These are phyloP conservation scores for Xeromyces bisporus DNA, from an alignment of 495 filamentous ascomycete species.

Conservation along the genomic window DNA sequence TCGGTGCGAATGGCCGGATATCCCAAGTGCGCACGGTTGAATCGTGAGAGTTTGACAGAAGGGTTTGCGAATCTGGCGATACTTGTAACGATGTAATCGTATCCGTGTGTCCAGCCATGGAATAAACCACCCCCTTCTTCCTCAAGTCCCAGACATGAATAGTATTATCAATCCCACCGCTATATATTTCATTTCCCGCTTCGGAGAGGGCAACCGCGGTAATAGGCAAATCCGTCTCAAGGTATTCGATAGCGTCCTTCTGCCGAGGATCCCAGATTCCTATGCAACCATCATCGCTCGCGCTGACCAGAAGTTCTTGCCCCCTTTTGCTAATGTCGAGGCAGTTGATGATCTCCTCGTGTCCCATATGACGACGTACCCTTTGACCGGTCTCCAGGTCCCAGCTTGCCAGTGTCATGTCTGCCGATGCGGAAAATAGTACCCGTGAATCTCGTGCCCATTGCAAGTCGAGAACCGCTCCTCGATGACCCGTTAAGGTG, in stretches of 20 bases:
- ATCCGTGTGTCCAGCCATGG: conserved; percentile 78
- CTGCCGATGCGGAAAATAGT: conserved; percentile 85
- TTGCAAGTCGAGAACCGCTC: conserved; percentile 77
- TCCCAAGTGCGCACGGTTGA: conserved; percentile 92
- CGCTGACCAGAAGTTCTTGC: conserved; percentile 75
- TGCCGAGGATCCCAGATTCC: conserved; percentile 94
- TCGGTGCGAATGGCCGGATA: conserved; percentile 82
- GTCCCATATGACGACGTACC: conserved; percentile 80
- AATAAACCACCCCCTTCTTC: conserved; percentile 73
- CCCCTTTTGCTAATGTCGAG: conserved; percentile 76
- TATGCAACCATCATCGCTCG: conserved; percentile 82
- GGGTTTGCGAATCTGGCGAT: conserved; percentile 78
- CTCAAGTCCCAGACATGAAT: conserved; percentile 95
- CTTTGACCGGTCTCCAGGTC: conserved; percentile 73
- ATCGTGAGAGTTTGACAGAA: conserved; percentile 88
- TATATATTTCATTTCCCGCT: conserved; percentile 89
- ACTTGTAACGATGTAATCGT: conserved; percentile 79
- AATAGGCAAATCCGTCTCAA: conserved; percentile 84
- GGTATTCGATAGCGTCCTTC: conserved; percentile 72
- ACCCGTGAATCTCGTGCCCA: conserved; percentile 91
- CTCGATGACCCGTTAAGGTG: conserved; percentile 69
- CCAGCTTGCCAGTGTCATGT: conserved; percentile 87
- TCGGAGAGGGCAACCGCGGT: conserved; percentile 82
- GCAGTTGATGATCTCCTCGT: conserved; percentile 86
- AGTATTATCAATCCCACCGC: conserved; percentile 89